Conservation (phyloP, 305 asterid genomes). For the Fraxinus latifolia region DNA sequence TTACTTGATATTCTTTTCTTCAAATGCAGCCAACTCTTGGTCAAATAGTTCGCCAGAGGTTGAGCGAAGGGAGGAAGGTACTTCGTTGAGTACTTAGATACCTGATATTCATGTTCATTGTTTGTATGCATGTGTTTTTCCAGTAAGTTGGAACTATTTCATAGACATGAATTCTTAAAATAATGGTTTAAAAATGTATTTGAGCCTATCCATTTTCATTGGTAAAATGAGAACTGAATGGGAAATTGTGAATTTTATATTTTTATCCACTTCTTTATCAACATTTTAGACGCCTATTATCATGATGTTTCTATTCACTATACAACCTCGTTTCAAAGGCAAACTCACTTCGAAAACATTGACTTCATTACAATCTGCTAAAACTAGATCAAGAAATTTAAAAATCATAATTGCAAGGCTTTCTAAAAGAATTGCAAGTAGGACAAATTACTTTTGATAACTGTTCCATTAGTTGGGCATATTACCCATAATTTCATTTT, state of each 20-base stretch:
- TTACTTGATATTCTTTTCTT: constrained; percentile 7
- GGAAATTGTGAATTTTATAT: background rate
- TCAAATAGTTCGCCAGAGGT: constrained; percentile 78
- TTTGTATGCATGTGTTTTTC: background rate
- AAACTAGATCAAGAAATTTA: background rate
- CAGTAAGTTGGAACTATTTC: background rate
- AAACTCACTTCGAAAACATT: background rate
- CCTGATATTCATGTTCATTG: background rate
- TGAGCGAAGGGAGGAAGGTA: constrained; percentile 95
- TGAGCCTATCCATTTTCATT: background rate
- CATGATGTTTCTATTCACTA: background rate
- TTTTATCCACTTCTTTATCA: background rate
- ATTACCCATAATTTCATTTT: background rate
- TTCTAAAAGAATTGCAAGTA: background rate
- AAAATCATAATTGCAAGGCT: background rate
- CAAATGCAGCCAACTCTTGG: constrained; percentile 78
- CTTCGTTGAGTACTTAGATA: background rate
- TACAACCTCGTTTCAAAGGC: background rate
- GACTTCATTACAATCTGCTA: background rate
- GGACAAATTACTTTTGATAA: background rate
- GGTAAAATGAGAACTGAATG: background rate
- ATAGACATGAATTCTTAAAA: background rate
- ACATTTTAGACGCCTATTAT: background rate
- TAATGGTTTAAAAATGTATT: background rate
- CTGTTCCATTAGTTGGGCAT: background rate